Conservation (phyloP, 352 stramenopile genomes). For the Pythium pyrilobum region DNA sequence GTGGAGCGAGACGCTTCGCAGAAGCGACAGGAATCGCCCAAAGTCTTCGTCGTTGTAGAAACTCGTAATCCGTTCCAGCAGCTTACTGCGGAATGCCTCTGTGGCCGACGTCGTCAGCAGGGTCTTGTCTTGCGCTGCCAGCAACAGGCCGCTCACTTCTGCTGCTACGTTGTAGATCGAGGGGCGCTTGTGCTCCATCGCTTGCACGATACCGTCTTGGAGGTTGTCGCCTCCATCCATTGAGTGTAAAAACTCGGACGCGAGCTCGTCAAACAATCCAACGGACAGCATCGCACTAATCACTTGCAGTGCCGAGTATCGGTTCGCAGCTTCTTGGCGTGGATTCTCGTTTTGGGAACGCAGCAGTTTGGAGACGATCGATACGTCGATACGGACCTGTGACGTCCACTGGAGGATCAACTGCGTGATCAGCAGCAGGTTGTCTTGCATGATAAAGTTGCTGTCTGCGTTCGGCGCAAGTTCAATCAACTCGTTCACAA, state of each 20-base stretch:
- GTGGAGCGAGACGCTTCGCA: slow-evolving; percentile 63
- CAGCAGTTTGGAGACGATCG: slow-evolving; percentile 32
- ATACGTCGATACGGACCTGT: slow-evolving; percentile 31
- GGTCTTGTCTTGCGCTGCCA: slow-evolving; percentile 10
- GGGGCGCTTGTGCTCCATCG: slow-evolving; percentile 38
- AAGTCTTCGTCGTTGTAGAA: slow-evolving; percentile 65
- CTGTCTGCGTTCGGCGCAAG: slow-evolving; percentile 40
- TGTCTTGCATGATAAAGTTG: slow-evolving; percentile 61
- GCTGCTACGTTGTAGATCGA: slow-evolving; percentile 56
- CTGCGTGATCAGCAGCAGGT: slow-evolving; percentile 48
- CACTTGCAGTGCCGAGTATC: slow-evolving; percentile 51
- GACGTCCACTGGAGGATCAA: slow-evolving; percentile 59
- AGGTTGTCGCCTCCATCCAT: slow-evolving; percentile 21
- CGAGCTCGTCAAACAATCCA: slow-evolving; percentile 24
- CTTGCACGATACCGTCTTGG: slow-evolving; percentile 43
- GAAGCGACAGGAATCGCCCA: slow-evolving; percentile 50
- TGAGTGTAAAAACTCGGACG: slow-evolving; percentile 8
- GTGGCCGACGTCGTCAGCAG: not conserved
- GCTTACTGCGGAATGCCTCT: slow-evolving; percentile 27
- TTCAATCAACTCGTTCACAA: slow-evolving; percentile 53
- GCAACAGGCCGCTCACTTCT: slow-evolving; percentile 54
- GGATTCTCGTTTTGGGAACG: slow-evolving; percentile 31
- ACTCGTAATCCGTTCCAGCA: slow-evolving; percentile 36
- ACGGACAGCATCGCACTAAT: slow-evolving; percentile 51
- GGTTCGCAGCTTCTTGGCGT: slow-evolving; percentile 35